Evolutionary conservation across 352 stramenopile genomes (phyloP), one percentile per base, ranked within the genome.

Genomic region (Pythium rishiriense): DNA sequence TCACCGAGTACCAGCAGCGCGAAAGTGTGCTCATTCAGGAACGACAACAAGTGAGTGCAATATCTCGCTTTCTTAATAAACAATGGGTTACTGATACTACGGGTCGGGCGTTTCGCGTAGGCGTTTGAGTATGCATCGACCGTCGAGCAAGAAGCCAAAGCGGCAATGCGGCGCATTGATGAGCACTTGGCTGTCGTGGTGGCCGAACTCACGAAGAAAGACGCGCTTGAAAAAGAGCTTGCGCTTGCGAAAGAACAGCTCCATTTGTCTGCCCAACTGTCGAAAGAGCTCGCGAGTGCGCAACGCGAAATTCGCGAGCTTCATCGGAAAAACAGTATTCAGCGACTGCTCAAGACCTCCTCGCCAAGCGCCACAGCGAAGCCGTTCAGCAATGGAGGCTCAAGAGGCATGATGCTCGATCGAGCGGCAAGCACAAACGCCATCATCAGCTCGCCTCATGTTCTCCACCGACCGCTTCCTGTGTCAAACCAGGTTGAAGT

Each of bases 291-390:
- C 14, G 74, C 81, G 2, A 79, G 62, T 33, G 83, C 85, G 0
- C 85, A 94, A 54, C 78, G 83, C 12, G 83, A 92, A 45, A 91
- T 94, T 47, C 83, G 81, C 35, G 85, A 92, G 24, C 54, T 94
- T 29, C 73, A 84, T 57, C 73, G 81, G 25, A 76, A 78, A 19
- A 85, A 82, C 59, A 84, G 86, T 47, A 90, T 94, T 39, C 83
- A 90, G 55, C 75, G 71, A 24, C 64, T 92, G 28, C 70, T 94
- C 29, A 85, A 70, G 33, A 78, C 64, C 1, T 43, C 37, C 2
- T 9, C 33, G 10, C 66, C 58, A 12, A 22, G 33, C 19, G 35
- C 33, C 11, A 50, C 62, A 5, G 46, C 61, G 19, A 63, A 41
- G 52, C 17, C 29, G 7, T 14, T 31, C 29, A 50, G 35, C 50